phyloP scores from a whole-genome alignment of 805 yeast species.

The Wickerhamiella shivajii region DNA sequence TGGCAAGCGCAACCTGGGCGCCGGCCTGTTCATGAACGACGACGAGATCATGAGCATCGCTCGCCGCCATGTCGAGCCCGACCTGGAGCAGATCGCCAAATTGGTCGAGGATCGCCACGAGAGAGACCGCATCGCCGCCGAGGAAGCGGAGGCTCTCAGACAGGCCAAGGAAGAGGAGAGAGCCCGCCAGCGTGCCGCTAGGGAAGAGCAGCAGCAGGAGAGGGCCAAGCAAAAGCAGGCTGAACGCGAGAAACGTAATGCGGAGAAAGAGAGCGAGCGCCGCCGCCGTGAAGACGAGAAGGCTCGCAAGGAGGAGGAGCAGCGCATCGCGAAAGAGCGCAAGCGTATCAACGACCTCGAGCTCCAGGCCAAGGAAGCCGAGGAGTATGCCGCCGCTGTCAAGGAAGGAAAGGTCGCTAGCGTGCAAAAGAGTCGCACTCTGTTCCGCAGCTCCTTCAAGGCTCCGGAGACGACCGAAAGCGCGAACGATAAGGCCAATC shows the following conservation, averaged over 20 bases:
- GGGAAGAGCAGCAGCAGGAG: constrained; percentile 19
- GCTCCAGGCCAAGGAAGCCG: constrained; percentile 10
- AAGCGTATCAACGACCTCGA: constrained; percentile 2
- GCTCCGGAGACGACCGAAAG: not conserved
- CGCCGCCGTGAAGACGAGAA: constrained; percentile 10
- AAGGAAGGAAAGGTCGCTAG: constrained; percentile 3
- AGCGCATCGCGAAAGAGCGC: constrained; percentile 8
- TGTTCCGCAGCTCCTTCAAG: not conserved
- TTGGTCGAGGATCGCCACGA: constrained; percentile 60
- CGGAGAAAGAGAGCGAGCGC: constrained; percentile 10
- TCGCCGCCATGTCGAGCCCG: constrained; percentile 64
- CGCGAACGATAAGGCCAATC: constrained; percentile 8
- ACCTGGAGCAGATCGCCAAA: constrained; percentile 52
- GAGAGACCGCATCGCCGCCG: constrained; percentile 33
- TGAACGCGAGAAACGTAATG: constrained; percentile 19
- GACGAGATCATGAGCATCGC: constrained; percentile 73
- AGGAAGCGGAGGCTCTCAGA: constrained; percentile 25
- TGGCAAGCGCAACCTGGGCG: constrained; percentile 67
- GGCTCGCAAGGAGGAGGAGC: constrained; percentile 13
- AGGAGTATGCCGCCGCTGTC: constrained; percentile 8
- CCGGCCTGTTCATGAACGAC: constrained; percentile 65
- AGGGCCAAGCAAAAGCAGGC: constrained; percentile 29
- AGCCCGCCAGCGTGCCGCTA: constrained; percentile 12
- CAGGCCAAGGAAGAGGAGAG: constrained; percentile 30
- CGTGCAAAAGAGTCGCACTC: not conserved